phyloP scores from a whole-genome alignment of 768 basidiomycete genomes.

The Galerina marginata region DNA sequence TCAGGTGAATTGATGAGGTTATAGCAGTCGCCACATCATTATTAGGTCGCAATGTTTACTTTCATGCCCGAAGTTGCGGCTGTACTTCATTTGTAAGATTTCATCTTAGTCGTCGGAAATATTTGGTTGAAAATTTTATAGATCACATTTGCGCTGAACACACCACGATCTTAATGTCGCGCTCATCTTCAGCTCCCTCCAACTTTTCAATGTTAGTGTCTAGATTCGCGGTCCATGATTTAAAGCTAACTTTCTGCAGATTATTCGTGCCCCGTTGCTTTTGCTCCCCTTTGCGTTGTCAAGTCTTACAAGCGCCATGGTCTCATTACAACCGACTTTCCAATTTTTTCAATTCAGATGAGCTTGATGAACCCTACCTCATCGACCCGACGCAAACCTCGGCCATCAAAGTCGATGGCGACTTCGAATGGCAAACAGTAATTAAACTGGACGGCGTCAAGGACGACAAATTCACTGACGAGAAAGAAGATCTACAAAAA shows the following conservation, averaged over 20 bases:
- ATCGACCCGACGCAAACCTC: conserved; percentile 42
- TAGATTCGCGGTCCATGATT: neutral
- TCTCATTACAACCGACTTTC: conserved; percentile 55
- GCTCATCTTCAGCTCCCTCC: conserved; percentile 60
- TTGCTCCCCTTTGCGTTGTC: conserved; percentile 61
- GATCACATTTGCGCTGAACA: conserved; percentile 67
- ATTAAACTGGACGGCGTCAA: conserved; percentile 26
- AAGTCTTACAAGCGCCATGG: conserved; percentile 50
- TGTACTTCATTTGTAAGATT: conserved; percentile 55
- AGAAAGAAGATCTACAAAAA: conserved; percentile 12
- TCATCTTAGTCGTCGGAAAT: neutral
- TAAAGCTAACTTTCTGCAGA: conserved; percentile 35
- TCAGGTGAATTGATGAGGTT: neutral
- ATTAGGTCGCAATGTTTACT: conserved; percentile 49
- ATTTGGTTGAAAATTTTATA: conserved; percentile 24
- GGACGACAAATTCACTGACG: conserved; percentile 20
- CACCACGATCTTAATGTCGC: conserved; percentile 60
- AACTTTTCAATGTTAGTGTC: conserved; percentile 58
- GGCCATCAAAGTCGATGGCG: conserved; percentile 54
- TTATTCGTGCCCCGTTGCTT: conserved; percentile 63
- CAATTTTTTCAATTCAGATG: conserved; percentile 58
- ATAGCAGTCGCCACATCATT: conserved; percentile 40
- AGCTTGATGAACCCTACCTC: conserved; percentile 50
- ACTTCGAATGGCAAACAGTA: conserved; percentile 57
- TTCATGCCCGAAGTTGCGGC: conserved; percentile 59